A percentile compares a stretch with the other conserved stretches of the same genome.
Evolutionary conservation across 257 asterid species (phyloP).

Genomic region (Paraleonurus japonicus): DNA sequence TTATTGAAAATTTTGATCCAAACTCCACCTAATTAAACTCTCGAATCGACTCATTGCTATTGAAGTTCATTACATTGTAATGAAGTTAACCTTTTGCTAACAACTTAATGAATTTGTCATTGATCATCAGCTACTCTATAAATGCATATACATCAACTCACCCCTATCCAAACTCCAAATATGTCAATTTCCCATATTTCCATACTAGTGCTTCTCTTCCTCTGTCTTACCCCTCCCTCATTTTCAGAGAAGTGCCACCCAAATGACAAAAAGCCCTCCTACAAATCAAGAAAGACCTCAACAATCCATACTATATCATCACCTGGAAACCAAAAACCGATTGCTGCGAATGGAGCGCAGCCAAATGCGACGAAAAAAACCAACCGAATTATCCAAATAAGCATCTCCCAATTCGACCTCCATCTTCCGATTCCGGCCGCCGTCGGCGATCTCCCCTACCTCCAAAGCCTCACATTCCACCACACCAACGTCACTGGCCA

Average conservation of each 20-base stretch:
- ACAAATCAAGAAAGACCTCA: slow-evolving; percentile 50
- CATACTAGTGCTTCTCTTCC: slow-evolving; percentile 6
- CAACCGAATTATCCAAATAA: slow-evolving; percentile 39
- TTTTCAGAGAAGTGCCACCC: slow-evolving; percentile 50
- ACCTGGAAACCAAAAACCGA: slow-evolving; percentile 52
- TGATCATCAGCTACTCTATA: neutral
- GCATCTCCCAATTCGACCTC: slow-evolving; percentile 32
- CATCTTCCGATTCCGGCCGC: slow-evolving; percentile 36
- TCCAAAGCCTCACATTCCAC: slow-evolving; percentile 21
- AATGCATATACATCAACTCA: neutral
- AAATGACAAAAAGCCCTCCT: slow-evolving; percentile 58
- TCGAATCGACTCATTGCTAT: no score
- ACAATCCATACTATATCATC: slow-evolving; percentile 37
- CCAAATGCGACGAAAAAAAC: slow-evolving; percentile 41
- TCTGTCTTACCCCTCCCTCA: slow-evolving; percentile 8
- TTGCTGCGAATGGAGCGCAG: slow-evolving; percentile 54
- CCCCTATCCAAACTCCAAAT: no score
- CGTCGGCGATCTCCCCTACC: slow-evolving; percentile 43
- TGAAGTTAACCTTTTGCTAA: no score
- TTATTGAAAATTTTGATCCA: no score
- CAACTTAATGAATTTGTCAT: neutral
- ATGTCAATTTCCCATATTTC: no score
- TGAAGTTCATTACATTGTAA: no score
- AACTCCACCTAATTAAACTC: no score
- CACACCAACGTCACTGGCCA: slow-evolving; percentile 32